A percentile compares a stretch with the other conserved stretches of the same genome.
Conservation (phyloP, 2,329 filamentous ascomycete genomes). For the Harringtonia aguacate region DNA sequence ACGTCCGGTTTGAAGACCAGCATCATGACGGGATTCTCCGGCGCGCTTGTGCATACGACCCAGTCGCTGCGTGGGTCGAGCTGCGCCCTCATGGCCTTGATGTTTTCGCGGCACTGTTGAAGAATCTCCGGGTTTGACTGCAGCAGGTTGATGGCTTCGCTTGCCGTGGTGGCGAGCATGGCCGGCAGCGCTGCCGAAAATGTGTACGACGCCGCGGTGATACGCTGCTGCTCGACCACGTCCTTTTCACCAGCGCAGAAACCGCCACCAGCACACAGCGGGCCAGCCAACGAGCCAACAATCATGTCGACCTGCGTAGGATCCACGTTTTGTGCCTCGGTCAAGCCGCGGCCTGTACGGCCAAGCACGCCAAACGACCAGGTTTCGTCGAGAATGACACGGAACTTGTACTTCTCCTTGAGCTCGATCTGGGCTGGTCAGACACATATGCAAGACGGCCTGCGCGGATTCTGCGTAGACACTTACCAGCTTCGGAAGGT, state of each 20-base stretch:
- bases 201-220: conserved; percentile 85
- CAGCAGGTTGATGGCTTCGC: conserved; percentile 76
- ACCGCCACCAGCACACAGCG: conserved; percentile 83
- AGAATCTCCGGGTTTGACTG: conserved; percentile 81
- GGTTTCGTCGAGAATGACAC: conserved; percentile 92
- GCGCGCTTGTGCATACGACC: conserved; percentile 69
- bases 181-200: conserved; percentile 92
- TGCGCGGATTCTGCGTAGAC: too few species aligned
- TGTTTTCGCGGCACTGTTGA: conserved; percentile 70
- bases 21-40: conserved; percentile 81
- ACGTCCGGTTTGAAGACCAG: conserved; percentile 77
- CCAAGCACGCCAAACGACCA: conserved; percentile 95
- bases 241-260: conserved; percentile 91
- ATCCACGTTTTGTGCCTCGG: conserved; percentile 94
- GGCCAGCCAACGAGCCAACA: conserved; percentile 80
- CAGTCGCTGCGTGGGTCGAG: conserved; percentile 90
- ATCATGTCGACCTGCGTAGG: conserved; percentile 94
- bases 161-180: conserved; percentile 89
- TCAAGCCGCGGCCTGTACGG: conserved; percentile 80
- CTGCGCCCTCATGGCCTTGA: conserved; percentile 73
- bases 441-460: too few species aligned
- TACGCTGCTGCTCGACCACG: conserved; percentile 92
- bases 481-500: conserved; percentile 75
- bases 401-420: conserved; percentile 95
- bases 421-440: conserved; percentile 85